Evolutionary conservation across 208 protist species (phyloP).

Genomic region (Leptomonas seymouri): DNA sequence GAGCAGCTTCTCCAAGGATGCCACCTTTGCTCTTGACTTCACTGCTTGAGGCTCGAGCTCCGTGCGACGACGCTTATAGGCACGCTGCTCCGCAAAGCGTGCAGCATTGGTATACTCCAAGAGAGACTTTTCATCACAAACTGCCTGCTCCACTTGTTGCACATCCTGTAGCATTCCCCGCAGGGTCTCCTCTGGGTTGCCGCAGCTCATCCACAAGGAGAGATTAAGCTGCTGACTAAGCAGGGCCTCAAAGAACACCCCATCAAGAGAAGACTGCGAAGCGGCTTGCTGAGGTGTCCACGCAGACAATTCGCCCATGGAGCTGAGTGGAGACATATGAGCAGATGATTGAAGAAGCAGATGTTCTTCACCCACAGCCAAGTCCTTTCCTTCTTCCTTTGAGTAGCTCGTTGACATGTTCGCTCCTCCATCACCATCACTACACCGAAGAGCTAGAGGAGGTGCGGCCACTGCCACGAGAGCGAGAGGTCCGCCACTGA

Average conservation of each 20-base stretch:
- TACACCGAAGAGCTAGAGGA: slow-evolving; percentile 1
- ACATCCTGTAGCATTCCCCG: slow-evolving; percentile 23
- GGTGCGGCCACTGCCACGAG: slow-evolving; percentile 16
- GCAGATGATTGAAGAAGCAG: slow-evolving; percentile 18
- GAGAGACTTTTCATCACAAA: slow-evolving; percentile 15
- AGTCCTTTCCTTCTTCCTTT: not conserved
- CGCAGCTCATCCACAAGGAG: slow-evolving; percentile 10
- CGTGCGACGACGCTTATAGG: slow-evolving; percentile 31
- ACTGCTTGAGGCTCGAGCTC: slow-evolving; percentile 23
- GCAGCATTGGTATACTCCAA: slow-evolving; percentile 37
- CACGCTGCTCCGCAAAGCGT: slow-evolving; percentile 43
- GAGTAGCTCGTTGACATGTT: no score
- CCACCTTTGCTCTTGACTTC: slow-evolving; percentile 37
- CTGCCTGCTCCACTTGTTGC: slow-evolving; percentile 19
- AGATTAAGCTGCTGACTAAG: slow-evolving; percentile 38
- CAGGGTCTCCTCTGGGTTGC: slow-evolving; percentile 19
- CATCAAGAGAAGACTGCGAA: slow-evolving; percentile 27
- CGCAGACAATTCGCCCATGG: not conserved
- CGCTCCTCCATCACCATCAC: not conserved
- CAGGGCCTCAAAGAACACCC: slow-evolving; percentile 44
- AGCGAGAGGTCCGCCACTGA: slow-evolving; percentile 4
- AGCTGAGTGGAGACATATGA: not conserved
- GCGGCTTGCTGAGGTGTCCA: slow-evolving; percentile 8
- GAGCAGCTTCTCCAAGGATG: slow-evolving; percentile 42
- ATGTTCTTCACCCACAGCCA: not conserved